A percentile compares a stretch with the other conserved stretches of the same genome.
These are phyloP conservation scores for Candida peoriensis DNA, from an alignment of 805 yeast species.

Conservation along the genomic window DNA sequence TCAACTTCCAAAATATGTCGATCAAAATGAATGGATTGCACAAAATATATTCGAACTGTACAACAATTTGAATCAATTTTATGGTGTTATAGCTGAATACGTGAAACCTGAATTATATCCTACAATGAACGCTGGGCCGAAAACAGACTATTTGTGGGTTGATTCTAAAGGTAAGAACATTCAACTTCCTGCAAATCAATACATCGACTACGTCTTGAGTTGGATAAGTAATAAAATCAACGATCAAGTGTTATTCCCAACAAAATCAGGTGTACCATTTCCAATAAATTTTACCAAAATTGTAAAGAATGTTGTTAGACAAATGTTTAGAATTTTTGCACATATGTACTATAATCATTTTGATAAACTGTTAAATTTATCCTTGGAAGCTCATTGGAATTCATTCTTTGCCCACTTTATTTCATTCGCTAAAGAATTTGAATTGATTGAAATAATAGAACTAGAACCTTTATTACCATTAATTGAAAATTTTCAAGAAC, in stretches of 20 bases:
- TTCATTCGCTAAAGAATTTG: constrained; percentile 80
- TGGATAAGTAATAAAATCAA: constrained; percentile 87
- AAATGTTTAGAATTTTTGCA: constrained; percentile 93
- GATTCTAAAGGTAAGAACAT: constrained; percentile 76
- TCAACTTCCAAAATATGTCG: constrained; percentile 91
- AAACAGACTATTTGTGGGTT: constrained; percentile 86
- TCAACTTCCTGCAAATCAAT: constrained; percentile 86
- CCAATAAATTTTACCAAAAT: constrained; percentile 81
- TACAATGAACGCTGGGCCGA: constrained; percentile 94
- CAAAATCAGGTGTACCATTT: constrained; percentile 81
- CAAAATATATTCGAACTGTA: constrained; percentile 86
- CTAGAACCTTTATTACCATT: constrained; percentile 72
- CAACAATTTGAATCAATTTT: constrained; percentile 80
- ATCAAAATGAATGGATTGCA: constrained; percentile 93
- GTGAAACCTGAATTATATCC: constrained; percentile 88
- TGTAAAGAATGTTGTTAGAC: constrained; percentile 81
- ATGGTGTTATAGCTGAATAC: constrained; percentile 85
- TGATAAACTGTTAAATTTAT: constrained; percentile 85
- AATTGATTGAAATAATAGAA: constrained; percentile 72
- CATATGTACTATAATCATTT: constrained; percentile 93
- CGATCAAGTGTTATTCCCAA: constrained; percentile 89
- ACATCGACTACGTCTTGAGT: constrained; percentile 84
- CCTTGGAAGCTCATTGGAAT: constrained; percentile 96
- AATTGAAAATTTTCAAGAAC: constrained; percentile 75
- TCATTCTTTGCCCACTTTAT: constrained; percentile 94